A percentile compares a stretch with the other conserved stretches of the same genome.
These are phyloP conservation scores for Trypanosomatidae sp. DNA, from an alignment of 208 protist species.

Conservation along the genomic window DNA sequence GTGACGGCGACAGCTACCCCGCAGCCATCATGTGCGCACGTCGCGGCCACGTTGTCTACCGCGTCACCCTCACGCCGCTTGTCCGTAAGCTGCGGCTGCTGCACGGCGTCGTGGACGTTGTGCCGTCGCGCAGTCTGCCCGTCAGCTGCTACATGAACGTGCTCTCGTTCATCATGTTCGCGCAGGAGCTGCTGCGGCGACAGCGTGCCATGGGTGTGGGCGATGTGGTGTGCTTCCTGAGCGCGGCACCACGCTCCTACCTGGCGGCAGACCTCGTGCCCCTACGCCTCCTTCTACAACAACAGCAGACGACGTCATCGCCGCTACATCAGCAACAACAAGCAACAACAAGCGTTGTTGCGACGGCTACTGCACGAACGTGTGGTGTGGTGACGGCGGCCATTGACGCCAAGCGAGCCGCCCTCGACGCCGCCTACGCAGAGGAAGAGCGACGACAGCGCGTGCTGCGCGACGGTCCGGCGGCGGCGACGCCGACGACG, in stretches of 20 bases:
- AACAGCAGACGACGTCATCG: too few species aligned
- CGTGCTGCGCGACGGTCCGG: too few species aligned
- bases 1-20: too few species aligned
- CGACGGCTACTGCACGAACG: too few species aligned
- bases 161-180: constrained; percentile 43
- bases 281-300: too few species aligned
- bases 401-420: too few species aligned
- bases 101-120: constrained; percentile 15
- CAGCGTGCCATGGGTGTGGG: constrained; percentile 7
- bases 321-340: too few species aligned
- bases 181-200: constrained; percentile 27
- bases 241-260: constrained; percentile 15
- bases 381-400: too few species aligned
- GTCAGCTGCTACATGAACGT: constrained; percentile 35
- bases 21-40: constrained; percentile 8
- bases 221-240: constrained; percentile 20
- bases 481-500: too few species aligned
- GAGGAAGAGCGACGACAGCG: too few species aligned
- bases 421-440: too few species aligned
- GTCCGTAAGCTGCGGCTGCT: constrained; percentile 22
- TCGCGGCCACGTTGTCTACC: constrained; percentile 23
- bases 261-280: constrained; percentile 15
- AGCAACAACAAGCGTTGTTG: too few species aligned
- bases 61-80: constrained; percentile 17
- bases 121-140: constrained; percentile 24